Evolutionary conservation across 495 filamentous ascomycete genomes (phyloP), one percentile per base, ranked within the genome.

Genomic region (Neurospora sp.): DNA sequence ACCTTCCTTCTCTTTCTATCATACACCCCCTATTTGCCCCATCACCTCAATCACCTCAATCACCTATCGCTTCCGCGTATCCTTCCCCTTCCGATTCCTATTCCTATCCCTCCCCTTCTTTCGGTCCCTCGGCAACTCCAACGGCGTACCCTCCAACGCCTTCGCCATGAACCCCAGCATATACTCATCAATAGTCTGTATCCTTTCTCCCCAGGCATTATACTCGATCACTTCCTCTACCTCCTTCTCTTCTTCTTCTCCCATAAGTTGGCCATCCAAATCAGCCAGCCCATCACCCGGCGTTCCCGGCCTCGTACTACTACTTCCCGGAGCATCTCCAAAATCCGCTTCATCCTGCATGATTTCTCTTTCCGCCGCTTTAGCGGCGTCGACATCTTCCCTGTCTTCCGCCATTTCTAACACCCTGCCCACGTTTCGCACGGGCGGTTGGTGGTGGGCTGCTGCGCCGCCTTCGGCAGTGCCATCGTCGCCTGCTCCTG

Each of bases 291-390:
- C 84, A 37, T 87, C 86, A n/a, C 83, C 77, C 4, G 85, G 84
- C 23, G 82, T 85, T 31, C 85, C 86, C 54, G 82, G 79, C 23
- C 82, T 73, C 11, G 81, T 27, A 27, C 27, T 27, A 27, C 27
- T 82, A 70, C 81, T 86, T 20, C 83, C 85, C 5, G 12, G n/a
- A n/a, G n/a, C 5, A 16, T 66, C 54, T 0, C 54, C 54, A 18
- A 98, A 98, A 76, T 99, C 96, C 1, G 89, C 93, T 40, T 93
- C 94, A 74, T 98, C 96, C 69, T 92, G 91, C 78, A 93, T 89
- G 35, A 97, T 89, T 78, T 98, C 96, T 77, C 92, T 95, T 81
- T 97, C 91, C 0, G 94, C 94, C 31, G 92, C 88, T 73, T 91
- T 90, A 1, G 96, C 96, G 0, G 96, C 96, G 23, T 88, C 89